Conservation (phyloP, 768 basidiomycete species). For the Termitomyces sp. region DNA sequence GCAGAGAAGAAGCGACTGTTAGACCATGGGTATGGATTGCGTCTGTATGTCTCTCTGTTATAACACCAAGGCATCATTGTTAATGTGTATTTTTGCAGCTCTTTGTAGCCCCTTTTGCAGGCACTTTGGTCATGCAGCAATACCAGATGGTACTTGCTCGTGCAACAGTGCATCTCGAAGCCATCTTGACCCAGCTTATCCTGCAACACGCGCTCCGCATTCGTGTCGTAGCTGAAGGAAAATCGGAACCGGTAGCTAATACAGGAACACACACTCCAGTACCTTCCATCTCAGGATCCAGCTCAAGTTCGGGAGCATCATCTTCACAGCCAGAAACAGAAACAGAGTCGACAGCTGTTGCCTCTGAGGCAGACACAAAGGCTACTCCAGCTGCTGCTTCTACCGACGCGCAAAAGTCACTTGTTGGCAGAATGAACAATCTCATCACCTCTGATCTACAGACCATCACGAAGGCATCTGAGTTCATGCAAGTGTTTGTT, state of each 20-base stretch:
- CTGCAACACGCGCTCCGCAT: constrained; percentile 52
- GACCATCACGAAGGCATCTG: constrained; percentile 27
- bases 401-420: constrained; percentile 12
- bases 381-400: constrained; percentile 6
- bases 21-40: constrained; percentile 69
- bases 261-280: background rate
- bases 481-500: constrained; percentile 31
- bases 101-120: constrained; percentile 11
- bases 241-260: constrained; percentile 5
- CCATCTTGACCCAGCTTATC: constrained; percentile 37
- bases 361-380: constrained; percentile 2
- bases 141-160: constrained; percentile 33
- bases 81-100: constrained; percentile 34
- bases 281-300: background rate
- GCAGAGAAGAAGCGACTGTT: constrained; percentile 37
- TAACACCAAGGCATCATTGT: constrained; percentile 43
- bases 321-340: constrained; percentile 1
- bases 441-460: constrained; percentile 59
- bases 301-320: background rate
- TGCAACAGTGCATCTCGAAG: constrained; percentile 42
- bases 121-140: constrained; percentile 10
- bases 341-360: background rate
- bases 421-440: constrained; percentile 78
- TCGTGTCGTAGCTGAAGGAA: constrained; percentile 44
- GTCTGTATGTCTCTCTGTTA: constrained; percentile 29